A percentile compares a stretch with the other conserved stretches of the same genome.
These are phyloP conservation scores for Candida ipomoeae DNA, from an alignment of 805 yeast genomes.

Conservation along the genomic window DNA sequence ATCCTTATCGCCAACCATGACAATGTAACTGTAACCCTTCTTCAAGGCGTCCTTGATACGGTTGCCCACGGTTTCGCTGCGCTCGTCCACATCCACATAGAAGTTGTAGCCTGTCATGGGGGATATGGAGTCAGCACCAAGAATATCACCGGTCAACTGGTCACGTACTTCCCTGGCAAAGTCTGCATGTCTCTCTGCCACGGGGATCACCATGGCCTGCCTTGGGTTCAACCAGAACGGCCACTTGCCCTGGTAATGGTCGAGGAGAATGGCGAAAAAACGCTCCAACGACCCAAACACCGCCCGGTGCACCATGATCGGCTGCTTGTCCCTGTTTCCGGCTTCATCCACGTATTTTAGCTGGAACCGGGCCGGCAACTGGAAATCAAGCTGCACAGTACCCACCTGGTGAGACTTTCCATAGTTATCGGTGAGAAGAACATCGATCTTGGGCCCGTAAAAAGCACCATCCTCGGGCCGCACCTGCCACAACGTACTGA, in stretches of 20 bases:
- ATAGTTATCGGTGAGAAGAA: conserved; percentile 72
- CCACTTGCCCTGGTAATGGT: conserved; percentile 90
- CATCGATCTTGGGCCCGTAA: conserved; percentile 95
- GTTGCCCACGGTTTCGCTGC: conserved; percentile 74
- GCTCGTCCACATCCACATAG: conserved; percentile 68
- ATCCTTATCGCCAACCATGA: conserved; percentile 89
- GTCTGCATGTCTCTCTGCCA: conserved; percentile 55
- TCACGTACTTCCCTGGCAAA: conserved; percentile 49
- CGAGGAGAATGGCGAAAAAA: conserved; percentile 84
- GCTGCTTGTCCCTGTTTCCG: conserved; percentile 52
- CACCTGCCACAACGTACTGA: conserved; percentile 59
- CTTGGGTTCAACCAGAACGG: conserved; percentile 96
- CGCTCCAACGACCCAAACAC: conserved; percentile 93
- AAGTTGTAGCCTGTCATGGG: conserved; percentile 59
- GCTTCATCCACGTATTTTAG: conserved; percentile 57
- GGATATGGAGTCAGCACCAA: conserved; percentile 36
- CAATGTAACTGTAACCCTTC: conserved; percentile 71
- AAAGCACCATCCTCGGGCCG: conserved; percentile 96
- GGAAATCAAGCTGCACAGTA: conserved; percentile 92
- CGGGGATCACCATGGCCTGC: conserved; percentile 82
- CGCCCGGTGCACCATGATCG: conserved; percentile 96
- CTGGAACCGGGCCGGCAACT: conserved; percentile 80
- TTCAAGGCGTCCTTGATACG: conserved; percentile 74
- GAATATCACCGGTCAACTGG: conserved; percentile 44
- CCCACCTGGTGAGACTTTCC: conserved; percentile 90